Evolutionary conservation across 768 basidiomycete genomes (phyloP).

Genomic region (Mycena vitilis): DNA sequence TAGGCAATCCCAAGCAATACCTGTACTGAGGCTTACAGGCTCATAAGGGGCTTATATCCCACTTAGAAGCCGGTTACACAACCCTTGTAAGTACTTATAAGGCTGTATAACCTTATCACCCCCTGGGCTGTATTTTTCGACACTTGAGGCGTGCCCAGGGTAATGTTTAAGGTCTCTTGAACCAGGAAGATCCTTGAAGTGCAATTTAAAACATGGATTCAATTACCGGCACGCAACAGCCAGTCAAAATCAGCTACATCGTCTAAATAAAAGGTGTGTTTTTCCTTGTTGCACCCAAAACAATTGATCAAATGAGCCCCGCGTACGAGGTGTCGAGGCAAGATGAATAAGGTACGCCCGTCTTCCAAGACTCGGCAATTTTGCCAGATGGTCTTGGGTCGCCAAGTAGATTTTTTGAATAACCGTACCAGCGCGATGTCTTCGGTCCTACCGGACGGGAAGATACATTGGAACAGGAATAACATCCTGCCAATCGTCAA

Average conservation of each 20-base stretch:
- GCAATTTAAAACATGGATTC: not conserved
- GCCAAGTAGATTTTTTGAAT: conserved; percentile 24
- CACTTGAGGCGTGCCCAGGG: too few species aligned
- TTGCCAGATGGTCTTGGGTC: conserved; percentile 23
- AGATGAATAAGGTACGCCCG: conserved; percentile 14
- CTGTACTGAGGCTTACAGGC: too few species aligned
- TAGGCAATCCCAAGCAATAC: too few species aligned
- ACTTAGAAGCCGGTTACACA: too few species aligned
- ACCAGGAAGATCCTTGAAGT: too few species aligned
- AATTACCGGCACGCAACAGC: conserved; percentile 24
- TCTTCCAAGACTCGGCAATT: conserved; percentile 25
- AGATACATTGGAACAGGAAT: conserved; percentile 11
- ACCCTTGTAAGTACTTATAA: too few species aligned
- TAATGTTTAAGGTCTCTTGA: too few species aligned
- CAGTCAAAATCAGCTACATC: conserved; percentile 25
- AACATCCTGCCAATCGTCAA: conserved; percentile 10
- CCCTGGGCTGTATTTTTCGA: too few species aligned
- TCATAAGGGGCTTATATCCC: too few species aligned
- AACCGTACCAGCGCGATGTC: conserved; percentile 22
- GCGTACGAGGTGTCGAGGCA: conserved; percentile 22
- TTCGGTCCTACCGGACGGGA: conserved; percentile 7
- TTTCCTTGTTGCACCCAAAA: conserved; percentile 10
- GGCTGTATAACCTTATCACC: too few species aligned
- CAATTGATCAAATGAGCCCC: conserved; percentile 24
- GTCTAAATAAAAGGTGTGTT: conserved; percentile 14